Base-by-base conservation (phyloP, 176 grass and related monocot genomes). In the Oryza meridionalis region DNA sequence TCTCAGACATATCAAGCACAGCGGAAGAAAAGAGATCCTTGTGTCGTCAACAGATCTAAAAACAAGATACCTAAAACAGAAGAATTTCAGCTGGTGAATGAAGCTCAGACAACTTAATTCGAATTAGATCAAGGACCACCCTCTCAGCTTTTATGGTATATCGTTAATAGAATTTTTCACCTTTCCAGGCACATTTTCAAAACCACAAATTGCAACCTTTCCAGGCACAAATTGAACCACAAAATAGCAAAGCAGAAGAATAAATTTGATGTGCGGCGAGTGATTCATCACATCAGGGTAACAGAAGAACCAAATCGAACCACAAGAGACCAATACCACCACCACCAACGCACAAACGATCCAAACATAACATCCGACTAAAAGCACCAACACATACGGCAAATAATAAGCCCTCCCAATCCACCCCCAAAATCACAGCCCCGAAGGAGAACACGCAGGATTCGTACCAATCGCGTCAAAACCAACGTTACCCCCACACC, bases 211-310 rank as follows among this genome's bases (percentile, higher is more conserved):
- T 43, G 42, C 42, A 43, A 64, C 27, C 13, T 17, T 33, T 50
- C 38, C 13, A 71, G 35, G 49, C 33, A 10, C 21, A 64, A 5
- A 65, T 71, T 45, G 31, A 72, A 63, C 37, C 69, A 62, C 11
- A 21, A 10, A 10, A 7, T 31, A 61, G 24, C 53, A 59, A 14
- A 9, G 12, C 21, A 9, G 6, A 7, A 22, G 55, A 9, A 1
- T 22, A 61, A 22, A 8, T 62, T 62, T 1, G 0, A 62, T 10
- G 17, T n/a, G 53, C 53, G 35, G 17, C 66, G 1, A 62, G 32
- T 38, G 32, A 77, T 78, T 45, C n/a, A 78, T 78, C 35, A 4
- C n/a, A 78, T 78, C 35, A 4, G 40, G 22, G 26, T 17, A 46
- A 65, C 2, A 65, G 14, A 9, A 16, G 24, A 62, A 59, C 9